These are phyloP conservation scores for Rhizopogon sp. DNA, from an alignment of 768 basidiomycete species.

Conservation along the genomic window DNA sequence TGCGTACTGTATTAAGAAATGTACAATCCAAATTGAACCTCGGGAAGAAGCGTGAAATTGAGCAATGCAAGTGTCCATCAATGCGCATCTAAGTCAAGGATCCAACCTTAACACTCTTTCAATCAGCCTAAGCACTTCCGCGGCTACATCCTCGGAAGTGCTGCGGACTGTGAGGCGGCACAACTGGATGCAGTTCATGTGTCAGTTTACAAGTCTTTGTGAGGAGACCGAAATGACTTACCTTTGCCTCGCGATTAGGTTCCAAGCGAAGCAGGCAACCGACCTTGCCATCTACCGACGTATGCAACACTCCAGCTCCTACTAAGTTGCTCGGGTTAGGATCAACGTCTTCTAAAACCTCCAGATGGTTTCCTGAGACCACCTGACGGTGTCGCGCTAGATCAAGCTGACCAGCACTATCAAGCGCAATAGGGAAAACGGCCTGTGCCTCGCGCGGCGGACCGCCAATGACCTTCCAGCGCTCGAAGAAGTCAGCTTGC, in stretches of 20 bases:
- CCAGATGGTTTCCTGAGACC: slow-evolving; percentile 71
- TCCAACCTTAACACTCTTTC: slow-evolving; percentile 33
- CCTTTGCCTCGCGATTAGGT: slow-evolving; percentile 95
- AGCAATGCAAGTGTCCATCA: neutral
- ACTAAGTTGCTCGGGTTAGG: slow-evolving; percentile 94
- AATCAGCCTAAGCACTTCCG: slow-evolving; percentile 56
- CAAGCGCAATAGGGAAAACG: slow-evolving; percentile 78
- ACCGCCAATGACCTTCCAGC: slow-evolving; percentile 97
- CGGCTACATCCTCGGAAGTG: slow-evolving; percentile 87
- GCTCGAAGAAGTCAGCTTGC: slow-evolving; percentile 87
- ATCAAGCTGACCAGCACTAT: slow-evolving; percentile 67
- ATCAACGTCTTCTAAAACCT: slow-evolving; percentile 80
- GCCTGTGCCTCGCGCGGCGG: slow-evolving; percentile 87
- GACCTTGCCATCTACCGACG: slow-evolving; percentile 87
- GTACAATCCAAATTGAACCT: slow-evolving; percentile 10
- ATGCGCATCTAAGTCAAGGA: slow-evolving; percentile 4
- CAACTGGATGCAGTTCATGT: slow-evolving; percentile 41
- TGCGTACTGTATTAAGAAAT: slow-evolving; percentile 21
- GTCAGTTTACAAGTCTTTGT: neutral
- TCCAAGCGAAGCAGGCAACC: slow-evolving; percentile 91
- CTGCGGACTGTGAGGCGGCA: slow-evolving; percentile 93
- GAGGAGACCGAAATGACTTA: slow-evolving; percentile 27
- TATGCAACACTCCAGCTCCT: slow-evolving; percentile 94
- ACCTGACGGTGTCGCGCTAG: slow-evolving; percentile 67
- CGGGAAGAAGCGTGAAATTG: neutral